Evolutionary conservation across 345 rosid species (phyloP), one percentile per base, ranked within the genome.

Genomic region (Eucalyptus marginata): DNA sequence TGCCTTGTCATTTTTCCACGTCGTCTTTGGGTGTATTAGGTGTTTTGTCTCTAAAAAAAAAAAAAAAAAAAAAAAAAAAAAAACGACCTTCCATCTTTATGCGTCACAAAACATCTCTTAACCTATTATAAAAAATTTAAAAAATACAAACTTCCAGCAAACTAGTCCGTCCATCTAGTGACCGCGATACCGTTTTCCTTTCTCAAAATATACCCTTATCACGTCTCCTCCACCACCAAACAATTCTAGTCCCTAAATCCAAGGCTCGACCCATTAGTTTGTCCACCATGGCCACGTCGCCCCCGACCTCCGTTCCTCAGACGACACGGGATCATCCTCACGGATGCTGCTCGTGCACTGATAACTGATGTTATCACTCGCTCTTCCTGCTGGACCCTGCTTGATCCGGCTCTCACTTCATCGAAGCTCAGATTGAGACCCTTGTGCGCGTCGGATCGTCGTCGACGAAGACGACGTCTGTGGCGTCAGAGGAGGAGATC

Each of bases 311-410:
- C 80, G 5, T 76, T 95, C 96, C 11, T 94, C 96, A 11, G 87
- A 88, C 7, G 98, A 97, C 56, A 97, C 94, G 91, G 96, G 94
- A 93, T 96, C 97, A 90, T 95, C 89, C 94, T 97, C 99, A 11
- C 96, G 93, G 49, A 96, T 95, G 89, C 98, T 93, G 88, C 96
- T 95, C 3, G 96, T 93, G 86, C 97, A 96, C 90, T 97, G 92
- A 89, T 94, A 94, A 88, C 94, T 92, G 8, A 86, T 56, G 88
- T 66, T 47, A 44, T 66, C 79, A 24, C 71, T 49, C 4, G 49
- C 86, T 64, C 51, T 83, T 86, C 86, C 51, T 76, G 88, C 71
- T 86, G 15, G 88, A 89, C 86, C 88, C 51, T 54, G 90, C 71
- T 86, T 22, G 88, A 89, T 56, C 86, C 33, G 13, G 85, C 87